Evolutionary conservation across 768 basidiomycete genomes (phyloP), one percentile per base, ranked within the genome.

Genomic region (Rhodotorula toruloides): DNA sequence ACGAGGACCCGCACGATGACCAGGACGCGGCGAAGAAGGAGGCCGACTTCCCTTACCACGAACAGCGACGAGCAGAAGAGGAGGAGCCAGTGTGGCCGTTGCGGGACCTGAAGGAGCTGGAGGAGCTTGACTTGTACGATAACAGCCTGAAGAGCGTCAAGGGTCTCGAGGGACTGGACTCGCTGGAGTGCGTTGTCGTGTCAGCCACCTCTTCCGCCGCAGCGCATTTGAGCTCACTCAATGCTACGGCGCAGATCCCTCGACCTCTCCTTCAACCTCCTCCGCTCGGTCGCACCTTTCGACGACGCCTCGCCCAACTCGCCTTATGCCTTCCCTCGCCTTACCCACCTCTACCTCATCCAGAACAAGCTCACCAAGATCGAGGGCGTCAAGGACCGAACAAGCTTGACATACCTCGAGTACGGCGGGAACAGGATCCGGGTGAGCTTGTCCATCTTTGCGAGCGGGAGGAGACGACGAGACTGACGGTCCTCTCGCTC

Each of bases 111-210:
- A 82, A 76, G 19, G 81, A 84, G 50, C 78, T 99, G 42, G 89
- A 91, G 74, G 96, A 98, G 69, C 78, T 98, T 63, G 96, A 99
- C 78, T 73, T 97, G 68, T 99, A 98, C 76, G 96, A 99, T 77
- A 99, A 99, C 80, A 87, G 90, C 76, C 77, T 99, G 70, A 93
- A 90, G 78, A 78, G 80, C 55, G 65, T 89, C 27, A 87, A 84
- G 66, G 86, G 88, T 1, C 74, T 97, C 58, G 81, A 86, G 32
- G 76, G 76, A 3, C 75, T 78, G 58, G 61, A 70, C 21, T 71
- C 76, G 32, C 56, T 81, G n/a, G 75, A 66, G 80, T 80, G 64
- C 57, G 77, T 76, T 17, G 1, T 40, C 7, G 13, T 42, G 25
- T n/a, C 21, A 31, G 58, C 47, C 40, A n/a, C 50, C 37, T 6